A percentile compares a stretch with the other conserved stretches of the same genome.
phyloP scores from a whole-genome alignment of 139 green algal species.

The Eudorina sp. region DNA sequence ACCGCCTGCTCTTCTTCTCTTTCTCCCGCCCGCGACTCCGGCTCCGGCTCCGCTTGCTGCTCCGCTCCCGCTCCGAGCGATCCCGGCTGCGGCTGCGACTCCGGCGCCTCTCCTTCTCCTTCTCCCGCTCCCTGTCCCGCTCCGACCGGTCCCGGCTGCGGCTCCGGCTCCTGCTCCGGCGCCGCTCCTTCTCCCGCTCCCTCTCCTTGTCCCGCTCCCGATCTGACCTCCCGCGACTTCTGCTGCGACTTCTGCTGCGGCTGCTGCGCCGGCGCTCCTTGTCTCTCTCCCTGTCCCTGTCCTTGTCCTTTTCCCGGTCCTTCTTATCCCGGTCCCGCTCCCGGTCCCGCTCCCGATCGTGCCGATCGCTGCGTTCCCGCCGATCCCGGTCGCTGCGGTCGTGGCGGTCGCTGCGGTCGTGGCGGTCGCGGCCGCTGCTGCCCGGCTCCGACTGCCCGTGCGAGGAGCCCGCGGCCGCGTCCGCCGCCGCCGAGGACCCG shows the following conservation, averaged over 20 bases:
- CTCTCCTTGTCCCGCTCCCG: conserved; percentile 22
- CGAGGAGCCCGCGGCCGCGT: not conserved
- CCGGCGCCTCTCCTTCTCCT: conserved; percentile 9
- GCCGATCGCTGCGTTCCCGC: not conserved
- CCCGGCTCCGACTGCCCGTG: conserved; percentile 31
- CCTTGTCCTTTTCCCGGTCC: conserved; percentile 19
- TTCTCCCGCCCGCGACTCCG: not conserved
- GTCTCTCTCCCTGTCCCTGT: not conserved
- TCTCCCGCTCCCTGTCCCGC: conserved; percentile 43
- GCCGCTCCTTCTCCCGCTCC: conserved; percentile 39
- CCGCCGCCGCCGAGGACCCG: not conserved
- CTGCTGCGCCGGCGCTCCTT: conserved; percentile 31
- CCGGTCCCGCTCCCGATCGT: conserved; percentile 36
- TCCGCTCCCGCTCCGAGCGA: conserved; percentile 1
- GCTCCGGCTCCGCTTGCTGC: conserved; percentile 3
- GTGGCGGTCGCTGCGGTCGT: conserved; percentile 23
- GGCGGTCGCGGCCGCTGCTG: conserved; percentile 26
- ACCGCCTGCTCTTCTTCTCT: conserved; percentile 41
- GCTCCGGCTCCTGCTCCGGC: conserved; percentile 10
- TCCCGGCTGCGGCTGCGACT: not conserved
- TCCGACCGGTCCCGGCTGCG: not conserved
- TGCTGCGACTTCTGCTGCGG: not conserved
- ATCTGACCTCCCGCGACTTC: conserved; percentile 33
- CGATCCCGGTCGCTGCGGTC: conserved; percentile 43
- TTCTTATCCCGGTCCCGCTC: conserved; percentile 34